Conservation (phyloP, 2,329 filamentous ascomycete species). For the Calycina herbarum region DNA sequence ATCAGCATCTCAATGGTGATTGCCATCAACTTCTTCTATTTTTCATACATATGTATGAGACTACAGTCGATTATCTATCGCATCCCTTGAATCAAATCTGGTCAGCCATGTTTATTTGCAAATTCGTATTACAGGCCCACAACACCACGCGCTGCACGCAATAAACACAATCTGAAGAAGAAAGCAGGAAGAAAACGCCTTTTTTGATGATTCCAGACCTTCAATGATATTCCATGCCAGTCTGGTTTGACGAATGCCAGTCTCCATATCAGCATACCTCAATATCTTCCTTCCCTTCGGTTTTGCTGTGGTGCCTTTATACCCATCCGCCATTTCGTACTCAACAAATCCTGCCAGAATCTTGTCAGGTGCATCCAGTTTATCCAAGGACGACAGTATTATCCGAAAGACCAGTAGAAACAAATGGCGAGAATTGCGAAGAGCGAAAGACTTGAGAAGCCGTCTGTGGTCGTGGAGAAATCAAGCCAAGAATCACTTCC, state of each 20-base stretch:
- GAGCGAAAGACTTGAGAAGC: neutral
- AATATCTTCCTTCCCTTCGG: neutral
- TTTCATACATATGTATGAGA: too few species aligned
- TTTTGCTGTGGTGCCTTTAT: neutral
- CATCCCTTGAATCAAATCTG: too few species aligned
- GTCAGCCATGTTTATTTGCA: too few species aligned
- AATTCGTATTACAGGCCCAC: too few species aligned
- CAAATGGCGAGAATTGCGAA: neutral
- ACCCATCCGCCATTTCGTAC: neutral
- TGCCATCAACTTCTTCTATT: too few species aligned
- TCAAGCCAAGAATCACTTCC: too few species aligned
- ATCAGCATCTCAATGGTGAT: too few species aligned
- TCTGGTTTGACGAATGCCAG: neutral
- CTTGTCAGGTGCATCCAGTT: neutral
- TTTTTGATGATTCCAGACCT: conserved; percentile 1
- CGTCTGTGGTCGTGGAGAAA: neutral
- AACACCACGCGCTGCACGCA: neutral
- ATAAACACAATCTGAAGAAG: neutral
- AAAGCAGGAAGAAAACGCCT: neutral
- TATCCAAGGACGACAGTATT: neutral
- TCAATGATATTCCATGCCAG: neutral
- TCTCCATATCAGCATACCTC: neutral
- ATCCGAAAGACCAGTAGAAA: neutral
- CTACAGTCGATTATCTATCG: too few species aligned
- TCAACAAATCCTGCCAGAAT: neutral